Base-by-base conservation (phyloP, 164 flowering plant genomes). In the Magnolia changhungtana region DNA sequence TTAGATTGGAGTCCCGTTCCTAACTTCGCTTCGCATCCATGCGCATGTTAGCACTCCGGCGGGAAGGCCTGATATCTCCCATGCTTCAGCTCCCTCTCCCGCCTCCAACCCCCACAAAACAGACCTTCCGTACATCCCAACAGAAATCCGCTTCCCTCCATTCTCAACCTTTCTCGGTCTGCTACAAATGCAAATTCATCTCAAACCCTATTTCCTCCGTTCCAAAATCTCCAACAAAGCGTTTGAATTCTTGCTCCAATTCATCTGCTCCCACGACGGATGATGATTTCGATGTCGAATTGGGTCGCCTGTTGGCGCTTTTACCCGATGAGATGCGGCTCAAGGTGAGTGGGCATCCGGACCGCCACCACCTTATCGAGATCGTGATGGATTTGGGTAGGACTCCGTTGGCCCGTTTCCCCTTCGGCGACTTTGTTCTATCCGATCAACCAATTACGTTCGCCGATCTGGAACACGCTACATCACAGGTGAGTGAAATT, bases 321-420 rank as follows among this genome's bases (percentile, higher is more conserved):
- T 77, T 95, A 77, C 97, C 98, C 21, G 92, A 88, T 74, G 87
- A 83, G 67, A 89, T 93, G 92, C 85, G 90, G 58, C 72, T 77
- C 67, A 84, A 76, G 73, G 80, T 88, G 2, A 76, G 75, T 31
- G 89, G 87, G 77, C 98, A 95, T 72, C 81, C 85, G 79, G 97
- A 93, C 82, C 82, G 83, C 21, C 78, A 64, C 23, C 82, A 90
- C 2, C 73, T 95, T 85, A 89, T 92, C 76, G 98, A 93, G 78
- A 92, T 93, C n/a, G 98, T 92, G 0, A 84, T 95, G 97, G 98
- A 95, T 79, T 87, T 95, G 83, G 98, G 99, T 19, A 85, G 97
- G 21, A 87, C 79, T 78, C 99, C 99, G 1, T 71, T 93, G 63
- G 99, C 94, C 20, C 85, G 99, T 11, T 92, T 93, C 67, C 98